Evolutionary conservation across 352 stramenopile species (phyloP).

Genomic region (Plasmopara muralis): DNA sequence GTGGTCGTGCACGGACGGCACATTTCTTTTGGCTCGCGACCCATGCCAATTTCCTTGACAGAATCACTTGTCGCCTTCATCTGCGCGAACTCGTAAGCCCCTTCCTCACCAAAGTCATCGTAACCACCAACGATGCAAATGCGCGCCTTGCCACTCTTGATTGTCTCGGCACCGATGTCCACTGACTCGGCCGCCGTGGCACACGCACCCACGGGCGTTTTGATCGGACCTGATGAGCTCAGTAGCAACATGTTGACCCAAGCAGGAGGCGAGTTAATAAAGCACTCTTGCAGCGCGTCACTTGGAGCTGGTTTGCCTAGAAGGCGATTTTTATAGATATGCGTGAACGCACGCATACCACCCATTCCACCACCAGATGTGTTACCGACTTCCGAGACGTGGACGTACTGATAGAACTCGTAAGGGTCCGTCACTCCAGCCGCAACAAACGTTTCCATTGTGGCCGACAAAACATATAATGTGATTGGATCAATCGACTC

Average conservation of each 20-base stretch:
- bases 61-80: conserved; percentile 88
- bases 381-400: conserved; percentile 85
- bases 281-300: conserved; percentile 77
- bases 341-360: conserved; percentile 68
- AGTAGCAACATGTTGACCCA: conserved; percentile 89
- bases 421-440: conserved; percentile 84
- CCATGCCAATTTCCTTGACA: conserved; percentile 72
- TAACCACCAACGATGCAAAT: conserved; percentile 81
- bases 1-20: conserved; percentile 75
- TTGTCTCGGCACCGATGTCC: conserved; percentile 84
- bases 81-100: conserved; percentile 82
- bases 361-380: conserved; percentile 79
- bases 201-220: conserved; percentile 82
- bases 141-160: conserved; percentile 82
- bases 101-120: conserved; percentile 85
- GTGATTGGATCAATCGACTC: conserved; percentile 76
- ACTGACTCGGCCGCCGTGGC: conserved; percentile 83
- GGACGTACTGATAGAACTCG: conserved; percentile 89
- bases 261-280: conserved; percentile 85
- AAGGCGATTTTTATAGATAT: conserved; percentile 68
- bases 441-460: conserved; percentile 74
- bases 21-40: conserved; percentile 75
- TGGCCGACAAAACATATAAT: conserved; percentile 66
- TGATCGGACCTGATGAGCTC: conserved; percentile 83
- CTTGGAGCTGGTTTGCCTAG: conserved; percentile 67